Percentiles rank a stretch among this genome's conserved stretches.
Conservation (phyloP, 345 rosid species). For the Salix purpurea region DNA sequence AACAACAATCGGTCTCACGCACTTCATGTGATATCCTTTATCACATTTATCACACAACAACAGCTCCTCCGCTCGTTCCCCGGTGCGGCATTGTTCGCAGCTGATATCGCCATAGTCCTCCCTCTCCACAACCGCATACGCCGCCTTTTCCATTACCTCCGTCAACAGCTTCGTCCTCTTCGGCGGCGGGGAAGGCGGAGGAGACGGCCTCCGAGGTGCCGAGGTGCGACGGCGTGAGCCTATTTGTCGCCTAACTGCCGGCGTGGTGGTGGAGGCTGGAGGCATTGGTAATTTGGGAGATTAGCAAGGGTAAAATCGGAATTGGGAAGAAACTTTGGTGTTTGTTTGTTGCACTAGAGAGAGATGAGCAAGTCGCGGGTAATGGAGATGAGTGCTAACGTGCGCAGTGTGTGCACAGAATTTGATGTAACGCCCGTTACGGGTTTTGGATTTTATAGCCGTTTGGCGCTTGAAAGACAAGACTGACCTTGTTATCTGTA, state of each 20-base stretch:
- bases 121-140: conserved; percentile 35
- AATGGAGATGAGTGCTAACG: conserved; percentile 13
- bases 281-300: conserved; percentile 16
- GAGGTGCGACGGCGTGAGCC: conserved; percentile 45
- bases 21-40: conserved; percentile 82
- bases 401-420: conserved; percentile 42
- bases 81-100: conserved; percentile 74
- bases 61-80: conserved; percentile 65
- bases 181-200: conserved; percentile 44
- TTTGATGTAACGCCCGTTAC: conserved; percentile 32
- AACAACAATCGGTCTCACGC: conserved; percentile 75
- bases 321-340: neutral
- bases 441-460: neutral
- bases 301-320: neutral
- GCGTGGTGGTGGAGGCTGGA: conserved; percentile 28
- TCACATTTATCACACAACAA: conserved; percentile 84
- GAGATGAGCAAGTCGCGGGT: conserved; percentile 10
- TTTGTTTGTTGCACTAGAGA: neutral
- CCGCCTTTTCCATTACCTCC: conserved; percentile 53
- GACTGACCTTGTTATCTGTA: neutral
- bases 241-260: conserved; percentile 36
- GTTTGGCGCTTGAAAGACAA: neutral
- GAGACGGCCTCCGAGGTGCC: conserved; percentile 33
- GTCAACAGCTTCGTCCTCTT: conserved; percentile 49
- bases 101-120: conserved; percentile 42